Conservation (phyloP, 129 eudicot genomes). For the Rutidosis leptorrhynchoides region DNA sequence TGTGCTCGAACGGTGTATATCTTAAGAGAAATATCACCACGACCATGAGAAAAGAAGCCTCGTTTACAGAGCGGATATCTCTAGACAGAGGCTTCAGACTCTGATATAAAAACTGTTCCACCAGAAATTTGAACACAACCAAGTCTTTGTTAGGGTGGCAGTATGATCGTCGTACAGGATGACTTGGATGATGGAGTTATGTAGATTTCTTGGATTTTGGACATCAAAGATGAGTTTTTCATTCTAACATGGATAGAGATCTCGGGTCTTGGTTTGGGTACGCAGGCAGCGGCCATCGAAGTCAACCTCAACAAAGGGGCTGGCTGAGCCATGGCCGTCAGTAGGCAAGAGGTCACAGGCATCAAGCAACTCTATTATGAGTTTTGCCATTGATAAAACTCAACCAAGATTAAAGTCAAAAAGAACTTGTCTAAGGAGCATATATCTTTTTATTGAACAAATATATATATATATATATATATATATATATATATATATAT, state of each 20-base stretch:
- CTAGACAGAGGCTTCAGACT: background rate
- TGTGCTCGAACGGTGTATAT: background rate
- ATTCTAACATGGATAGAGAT: background rate
- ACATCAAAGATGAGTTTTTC: background rate
- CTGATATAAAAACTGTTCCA: background rate
- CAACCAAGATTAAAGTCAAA: too few relatives aligned
- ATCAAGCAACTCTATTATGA: background rate
- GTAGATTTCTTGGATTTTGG: background rate
- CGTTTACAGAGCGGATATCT: background rate
- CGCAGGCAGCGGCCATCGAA: background rate
- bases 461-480: too few relatives aligned
- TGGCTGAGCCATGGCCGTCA: background rate
- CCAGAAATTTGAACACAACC: background rate
- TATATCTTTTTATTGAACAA: too few relatives aligned
- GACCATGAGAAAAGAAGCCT: background rate
- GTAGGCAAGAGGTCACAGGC: background rate
- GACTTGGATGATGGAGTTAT: background rate
- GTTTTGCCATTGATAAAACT: too few relatives aligned
- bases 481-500: too few relatives aligned
- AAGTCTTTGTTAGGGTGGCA: background rate
- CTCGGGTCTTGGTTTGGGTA: background rate
- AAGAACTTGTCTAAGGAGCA: too few relatives aligned
- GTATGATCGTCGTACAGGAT: background rate
- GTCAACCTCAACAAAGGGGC: background rate
- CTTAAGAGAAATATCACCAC: background rate